phyloP scores from a whole-genome alignment of 2,329 filamentous ascomycete species.

The Phaeosphaeriaceae sp. region DNA sequence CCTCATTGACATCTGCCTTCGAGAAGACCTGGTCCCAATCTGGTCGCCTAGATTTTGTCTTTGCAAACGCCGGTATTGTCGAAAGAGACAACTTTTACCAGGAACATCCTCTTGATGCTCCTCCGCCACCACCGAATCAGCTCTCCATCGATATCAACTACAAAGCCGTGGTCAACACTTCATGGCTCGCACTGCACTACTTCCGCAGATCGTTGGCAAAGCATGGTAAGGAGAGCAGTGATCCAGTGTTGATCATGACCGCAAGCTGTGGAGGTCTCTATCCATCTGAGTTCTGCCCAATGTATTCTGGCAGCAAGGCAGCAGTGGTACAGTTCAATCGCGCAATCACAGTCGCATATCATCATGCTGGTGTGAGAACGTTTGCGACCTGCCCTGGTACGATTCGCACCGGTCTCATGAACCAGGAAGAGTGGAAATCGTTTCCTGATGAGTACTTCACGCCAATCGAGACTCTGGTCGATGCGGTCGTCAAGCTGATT shows the following conservation, averaged over 20 bases:
- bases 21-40: conserved; percentile 46
- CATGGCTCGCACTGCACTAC: conserved; percentile 53
- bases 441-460: conserved; percentile 46
- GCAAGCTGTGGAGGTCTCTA: conserved; percentile 49
- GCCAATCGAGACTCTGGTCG: conserved; percentile 37
- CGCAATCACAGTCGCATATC: conserved; percentile 51
- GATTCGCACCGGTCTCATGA: conserved; percentile 47
- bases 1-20: conserved; percentile 44
- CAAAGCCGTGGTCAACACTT: conserved; percentile 48
- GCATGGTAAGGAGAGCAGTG: conserved; percentile 23
- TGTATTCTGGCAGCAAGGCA: conserved; percentile 41
- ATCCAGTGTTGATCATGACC: conserved; percentile 46
- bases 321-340: conserved; percentile 51
- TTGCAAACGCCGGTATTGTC: conserved; percentile 54
- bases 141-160: conserved; percentile 49
- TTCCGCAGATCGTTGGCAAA: conserved; percentile 36
- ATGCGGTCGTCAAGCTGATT: conserved; percentile 37
- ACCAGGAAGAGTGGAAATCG: conserved; percentile 38
- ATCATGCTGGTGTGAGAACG: conserved; percentile 46
- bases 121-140: conserved; percentile 40
- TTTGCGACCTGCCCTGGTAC: conserved; percentile 50
- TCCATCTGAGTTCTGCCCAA: conserved; percentile 42
- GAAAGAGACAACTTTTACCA: conserved; percentile 45
- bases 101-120: conserved; percentile 33
- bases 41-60: conserved; percentile 56